Conservation (phyloP, 2,329 filamentous ascomycete species). For the Mollisia scopiformis region DNA sequence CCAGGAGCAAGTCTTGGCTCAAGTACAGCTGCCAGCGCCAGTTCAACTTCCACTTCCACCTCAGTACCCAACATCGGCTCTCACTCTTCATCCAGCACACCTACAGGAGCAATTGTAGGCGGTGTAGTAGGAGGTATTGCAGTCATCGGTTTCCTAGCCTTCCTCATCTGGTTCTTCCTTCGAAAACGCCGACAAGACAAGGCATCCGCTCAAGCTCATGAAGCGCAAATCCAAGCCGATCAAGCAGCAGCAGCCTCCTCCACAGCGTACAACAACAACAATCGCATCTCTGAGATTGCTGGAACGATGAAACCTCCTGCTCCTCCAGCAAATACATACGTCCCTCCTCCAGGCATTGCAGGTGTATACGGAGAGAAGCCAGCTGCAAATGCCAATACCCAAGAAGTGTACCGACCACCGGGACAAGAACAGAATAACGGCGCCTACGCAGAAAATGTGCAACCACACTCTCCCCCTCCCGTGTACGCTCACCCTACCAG, state of each 20-base stretch:
- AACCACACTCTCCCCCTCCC: not conserved
- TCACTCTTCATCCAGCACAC: slow-evolving; percentile 7
- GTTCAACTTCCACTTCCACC: not conserved
- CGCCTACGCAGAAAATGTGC: not conserved
- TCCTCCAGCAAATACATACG: not conserved
- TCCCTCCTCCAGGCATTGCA: not conserved
- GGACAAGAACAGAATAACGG: not conserved
- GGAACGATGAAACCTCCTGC: slow-evolving; percentile 15
- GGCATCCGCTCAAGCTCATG: not conserved
- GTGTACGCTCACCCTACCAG: not conserved
- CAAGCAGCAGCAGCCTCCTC: slow-evolving; percentile 19
- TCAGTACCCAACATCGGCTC: slow-evolving; percentile 6
- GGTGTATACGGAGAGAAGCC: slow-evolving; percentile 1
- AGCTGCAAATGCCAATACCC: not conserved
- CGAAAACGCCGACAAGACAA: slow-evolving; percentile 18
- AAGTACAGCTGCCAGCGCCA: not conserved
- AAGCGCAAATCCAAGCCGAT: slow-evolving; percentile 8
- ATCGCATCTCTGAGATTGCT: slow-evolving; percentile 15
- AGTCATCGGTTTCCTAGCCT: slow-evolving; percentile 12
- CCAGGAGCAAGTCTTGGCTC: not conserved
- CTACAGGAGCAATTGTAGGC: slow-evolving; percentile 26
- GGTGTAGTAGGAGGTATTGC: slow-evolving; percentile 26
- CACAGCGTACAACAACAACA: not conserved
- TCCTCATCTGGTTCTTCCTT: slow-evolving; percentile 22
- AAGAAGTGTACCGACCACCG: not conserved